Evolutionary conservation across 2,329 filamentous ascomycete genomes (phyloP).

Genomic region (Fusarium pseudograminearum): DNA sequence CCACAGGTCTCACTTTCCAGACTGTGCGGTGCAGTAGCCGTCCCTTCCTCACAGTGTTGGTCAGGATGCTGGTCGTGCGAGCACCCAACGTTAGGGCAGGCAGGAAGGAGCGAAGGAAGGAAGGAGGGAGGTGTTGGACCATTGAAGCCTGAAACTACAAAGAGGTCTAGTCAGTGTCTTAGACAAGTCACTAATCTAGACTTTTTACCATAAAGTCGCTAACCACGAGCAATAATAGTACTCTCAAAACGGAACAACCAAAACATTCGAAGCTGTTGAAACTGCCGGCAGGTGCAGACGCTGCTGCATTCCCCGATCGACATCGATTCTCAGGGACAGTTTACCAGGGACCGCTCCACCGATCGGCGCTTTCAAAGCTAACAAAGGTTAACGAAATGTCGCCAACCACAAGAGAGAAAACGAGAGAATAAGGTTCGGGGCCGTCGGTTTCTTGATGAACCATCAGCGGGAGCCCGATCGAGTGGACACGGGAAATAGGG

Average conservation of each 20-base stretch:
- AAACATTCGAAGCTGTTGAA: neutral
- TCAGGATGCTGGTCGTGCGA: neutral
- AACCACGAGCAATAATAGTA: neutral
- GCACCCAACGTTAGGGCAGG: neutral
- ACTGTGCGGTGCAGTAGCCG: neutral
- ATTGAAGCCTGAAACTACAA: neutral
- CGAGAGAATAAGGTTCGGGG: slow-evolving; percentile 29
- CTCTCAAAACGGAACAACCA: neutral
- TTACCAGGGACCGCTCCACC: neutral
- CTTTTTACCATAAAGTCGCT: neutral
- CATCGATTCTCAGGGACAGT: slow-evolving; percentile 4
- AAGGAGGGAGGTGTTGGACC: neutral
- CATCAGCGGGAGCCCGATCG: slow-evolving; percentile 19
- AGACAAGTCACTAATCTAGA: neutral
- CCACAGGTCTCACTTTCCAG: slow-evolving; percentile 16
- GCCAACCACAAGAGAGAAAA: neutral
- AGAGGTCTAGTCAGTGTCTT: neutral
- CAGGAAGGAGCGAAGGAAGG: neutral
- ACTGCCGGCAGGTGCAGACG: neutral
- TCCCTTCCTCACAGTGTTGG: neutral
- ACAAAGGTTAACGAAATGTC: neutral
- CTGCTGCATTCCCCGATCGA: neutral
- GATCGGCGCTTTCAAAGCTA: neutral
- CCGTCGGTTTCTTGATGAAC: neutral
- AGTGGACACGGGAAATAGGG: slow-evolving; percentile 9